phyloP scores from a whole-genome alignment of 2,329 filamentous ascomycete genomes.

The Arthroderma sp. region DNA sequence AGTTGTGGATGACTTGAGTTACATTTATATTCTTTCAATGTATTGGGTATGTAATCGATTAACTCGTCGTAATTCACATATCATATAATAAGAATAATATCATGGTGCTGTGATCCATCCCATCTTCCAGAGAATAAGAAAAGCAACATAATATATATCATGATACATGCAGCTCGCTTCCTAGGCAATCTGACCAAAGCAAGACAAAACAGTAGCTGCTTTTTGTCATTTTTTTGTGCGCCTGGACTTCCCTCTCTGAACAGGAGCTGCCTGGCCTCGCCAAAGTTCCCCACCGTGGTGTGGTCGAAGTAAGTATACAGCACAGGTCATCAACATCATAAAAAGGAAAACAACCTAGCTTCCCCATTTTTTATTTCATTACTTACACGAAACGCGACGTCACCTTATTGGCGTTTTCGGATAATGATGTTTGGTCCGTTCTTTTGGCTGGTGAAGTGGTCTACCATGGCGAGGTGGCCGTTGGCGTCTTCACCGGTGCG shows the following conservation, averaged over 20 bases:
- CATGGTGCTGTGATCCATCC: slow-evolving; percentile 5
- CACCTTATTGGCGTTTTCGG: slow-evolving; percentile 10
- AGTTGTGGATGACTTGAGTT: too few relatives aligned
- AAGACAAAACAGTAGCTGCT: neutral
- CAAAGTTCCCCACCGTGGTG: neutral
- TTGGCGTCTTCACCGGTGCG: slow-evolving; percentile 9
- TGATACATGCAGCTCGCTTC: neutral
- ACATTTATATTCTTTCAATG: too few relatives aligned
- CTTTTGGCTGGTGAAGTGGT: slow-evolving; percentile 16
- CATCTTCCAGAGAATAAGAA: neutral
- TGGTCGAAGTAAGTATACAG: neutral
- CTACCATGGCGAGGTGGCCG: slow-evolving; percentile 13
- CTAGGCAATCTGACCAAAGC: neutral
- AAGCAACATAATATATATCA: slow-evolving; percentile 2
- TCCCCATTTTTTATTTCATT: neutral
- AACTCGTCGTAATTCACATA: neutral
- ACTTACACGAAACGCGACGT: neutral
- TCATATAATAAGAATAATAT: neutral
- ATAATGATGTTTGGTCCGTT: slow-evolving; percentile 14
- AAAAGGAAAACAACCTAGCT: neutral
- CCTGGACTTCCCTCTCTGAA: neutral
- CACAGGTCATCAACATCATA: neutral
- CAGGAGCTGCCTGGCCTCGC: neutral
- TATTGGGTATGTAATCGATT: too few relatives aligned
- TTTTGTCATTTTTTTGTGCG: neutral